These are phyloP conservation scores for Auricularia sp. DNA, from an alignment of 768 basidiomycete species.

Conservation along the genomic window DNA sequence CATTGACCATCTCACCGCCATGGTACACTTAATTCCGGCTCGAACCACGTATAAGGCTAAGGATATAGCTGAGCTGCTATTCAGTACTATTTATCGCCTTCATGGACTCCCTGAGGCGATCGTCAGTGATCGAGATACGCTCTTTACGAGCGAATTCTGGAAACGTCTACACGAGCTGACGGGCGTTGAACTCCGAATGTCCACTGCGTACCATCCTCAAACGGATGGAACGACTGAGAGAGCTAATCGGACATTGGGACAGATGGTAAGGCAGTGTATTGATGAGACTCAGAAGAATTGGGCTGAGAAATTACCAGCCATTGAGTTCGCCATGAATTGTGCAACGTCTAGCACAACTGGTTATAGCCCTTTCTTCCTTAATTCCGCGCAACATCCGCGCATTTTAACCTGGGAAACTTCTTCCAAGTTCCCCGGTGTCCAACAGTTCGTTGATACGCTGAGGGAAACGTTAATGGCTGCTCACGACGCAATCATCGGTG, in stretches of 20 bases:
- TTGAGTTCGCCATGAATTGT: slow-evolving; percentile 14
- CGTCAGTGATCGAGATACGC: slow-evolving; percentile 30
- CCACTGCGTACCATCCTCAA: slow-evolving; percentile 33
- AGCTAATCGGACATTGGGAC: slow-evolving; percentile 4
- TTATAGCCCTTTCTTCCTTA: slow-evolving; percentile 14
- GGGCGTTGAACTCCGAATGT: slow-evolving; percentile 20
- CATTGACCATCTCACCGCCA: slow-evolving; percentile 15
- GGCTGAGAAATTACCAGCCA: slow-evolving; percentile 6
- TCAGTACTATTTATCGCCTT: slow-evolving; percentile 24
- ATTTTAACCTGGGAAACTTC: slow-evolving; percentile 7
- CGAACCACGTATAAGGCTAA: slow-evolving; percentile 20
- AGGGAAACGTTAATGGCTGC: slow-evolving; percentile 21
- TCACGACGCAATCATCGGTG: slow-evolving; percentile 30
- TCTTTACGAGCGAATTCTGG: slow-evolving; percentile 32
- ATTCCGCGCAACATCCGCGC: slow-evolving; percentile 8
- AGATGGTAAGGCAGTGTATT: slow-evolving; percentile 5
- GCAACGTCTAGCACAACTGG: slow-evolving; percentile 12
- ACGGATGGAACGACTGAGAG: slow-evolving; percentile 32
- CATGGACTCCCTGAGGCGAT: slow-evolving; percentile 32
- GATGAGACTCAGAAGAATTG: slow-evolving; percentile 5
- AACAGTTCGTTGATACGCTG: slow-evolving; percentile 16
- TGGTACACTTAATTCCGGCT: slow-evolving; percentile 23
- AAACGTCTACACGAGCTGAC: neutral
- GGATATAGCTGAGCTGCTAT: slow-evolving; percentile 28
- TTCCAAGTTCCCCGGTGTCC: slow-evolving; percentile 17